Evolutionary conservation across 2,329 filamentous ascomycete species (phyloP), one percentile per base, ranked within the genome.

Genomic region (Aureobasidium sp.): DNA sequence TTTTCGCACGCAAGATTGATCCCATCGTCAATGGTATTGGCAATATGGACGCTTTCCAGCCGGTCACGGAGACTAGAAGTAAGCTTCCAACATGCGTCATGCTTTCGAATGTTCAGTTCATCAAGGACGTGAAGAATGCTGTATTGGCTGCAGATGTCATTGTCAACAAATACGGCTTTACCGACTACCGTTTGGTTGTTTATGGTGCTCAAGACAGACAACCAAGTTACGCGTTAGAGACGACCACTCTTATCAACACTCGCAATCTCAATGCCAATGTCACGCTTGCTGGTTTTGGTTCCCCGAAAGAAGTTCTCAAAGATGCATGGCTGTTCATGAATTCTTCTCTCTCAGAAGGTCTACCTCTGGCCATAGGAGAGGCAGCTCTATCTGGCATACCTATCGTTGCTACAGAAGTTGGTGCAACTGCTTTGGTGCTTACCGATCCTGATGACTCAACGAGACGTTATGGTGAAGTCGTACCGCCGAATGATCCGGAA

Each of bases 11-110:
- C 57, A 85, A 85, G 68, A 82, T 87, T 47, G 84, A 86, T 65
- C 84, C 84, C 1, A 83, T 87, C 39, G 83, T 86, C 65, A 87
- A 87, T 67, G 84, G 84, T 56, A 86, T 87, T 65, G 81, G 80
- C 53, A 82, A 87, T 68, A 86, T 85, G 82, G 82, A 83, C 52
- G 82, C 82, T 63, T 87, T 87, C 69, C 73, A 81, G 37, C 84
- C 84, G 0, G 80, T 86, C 23, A 79, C 83, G 51, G 79, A 83
- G 61, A 83, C 86, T 66, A 81, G 81, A 57, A 81, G 84, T 0
- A 77, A 81, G 63, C 78, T 77, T 26, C 84, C 84, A 2, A 87
- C 84, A 0, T 84, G 86, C 2, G 84, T 84, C 29, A 87, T 87
- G 84, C 70, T 87, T 55, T 87, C 84, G 26, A 84, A 87, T 65